Conservation (phyloP, 768 basidiomycete species). For the Xerocomus spinulosus region DNA sequence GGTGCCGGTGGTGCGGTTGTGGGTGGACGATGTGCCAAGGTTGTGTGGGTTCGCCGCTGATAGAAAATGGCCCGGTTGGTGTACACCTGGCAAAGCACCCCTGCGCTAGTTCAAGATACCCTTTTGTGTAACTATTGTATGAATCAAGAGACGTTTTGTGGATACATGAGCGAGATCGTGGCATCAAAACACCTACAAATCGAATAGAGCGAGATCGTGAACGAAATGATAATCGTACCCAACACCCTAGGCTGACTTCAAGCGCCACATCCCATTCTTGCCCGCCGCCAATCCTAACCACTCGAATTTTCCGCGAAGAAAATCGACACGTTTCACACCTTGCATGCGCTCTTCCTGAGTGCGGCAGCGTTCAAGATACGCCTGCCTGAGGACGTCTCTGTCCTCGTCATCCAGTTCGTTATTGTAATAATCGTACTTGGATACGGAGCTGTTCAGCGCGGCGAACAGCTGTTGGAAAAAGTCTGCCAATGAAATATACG, state of each 20-base stretch:
- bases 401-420: constrained; percentile 47
- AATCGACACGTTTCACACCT: constrained; percentile 59
- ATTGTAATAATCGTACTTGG: constrained; percentile 54
- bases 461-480: constrained; percentile 45
- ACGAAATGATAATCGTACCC: no score
- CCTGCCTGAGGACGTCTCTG: constrained; percentile 38
- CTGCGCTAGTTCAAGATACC: constrained; percentile 1
- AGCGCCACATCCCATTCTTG: constrained; percentile 60
- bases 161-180: no score
- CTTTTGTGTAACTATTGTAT: not conserved
- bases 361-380: constrained; percentile 45
- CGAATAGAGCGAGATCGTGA: no score
- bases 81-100: constrained; percentile 9
- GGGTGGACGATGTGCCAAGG: constrained; percentile 20
- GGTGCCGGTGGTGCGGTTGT: constrained; percentile 15
- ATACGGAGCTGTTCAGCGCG: constrained; percentile 43
- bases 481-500: constrained; percentile 58
- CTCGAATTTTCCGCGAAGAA: constrained; percentile 46
- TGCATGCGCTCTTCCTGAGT: constrained; percentile 30
- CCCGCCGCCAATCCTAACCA: constrained; percentile 53
- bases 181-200: no score
- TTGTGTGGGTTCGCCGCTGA: constrained; percentile 19
- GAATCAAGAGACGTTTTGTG: no score
- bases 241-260: constrained; percentile 40
- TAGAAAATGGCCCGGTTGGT: constrained; percentile 20